A percentile compares a stretch with the other conserved stretches of the same genome.
These are phyloP conservation scores for Polygonum aviculare DNA, from an alignment of 148 eudicot species.

Conservation along the genomic window DNA sequence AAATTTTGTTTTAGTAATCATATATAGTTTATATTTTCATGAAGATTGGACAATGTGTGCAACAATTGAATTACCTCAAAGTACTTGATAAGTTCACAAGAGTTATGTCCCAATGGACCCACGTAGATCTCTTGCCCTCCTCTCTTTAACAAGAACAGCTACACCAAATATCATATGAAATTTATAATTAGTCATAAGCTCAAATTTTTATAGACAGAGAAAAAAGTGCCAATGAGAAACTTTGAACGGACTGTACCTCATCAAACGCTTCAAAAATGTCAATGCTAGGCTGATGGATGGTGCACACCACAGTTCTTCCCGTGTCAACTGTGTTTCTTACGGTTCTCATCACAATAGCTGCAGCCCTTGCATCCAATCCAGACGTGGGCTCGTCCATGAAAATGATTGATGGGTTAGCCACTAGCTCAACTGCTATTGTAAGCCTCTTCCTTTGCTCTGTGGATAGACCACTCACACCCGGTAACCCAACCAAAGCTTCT, in stretches of 20 bases:
- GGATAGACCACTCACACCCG: conserved; percentile 47
- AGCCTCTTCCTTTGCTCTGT: conserved; percentile 62
- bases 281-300: conserved; percentile 62
- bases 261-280: conserved; percentile 63
- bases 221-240: neutral
- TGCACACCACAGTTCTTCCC: conserved; percentile 56
- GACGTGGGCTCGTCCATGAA: conserved; percentile 77
- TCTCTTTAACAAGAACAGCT: conserved; percentile 15
- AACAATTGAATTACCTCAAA: conserved; percentile 8
- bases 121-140: conserved; percentile 14
- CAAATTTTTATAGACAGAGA: neutral
- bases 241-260: conserved; percentile 32
- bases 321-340: conserved; percentile 48
- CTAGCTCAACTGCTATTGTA: conserved; percentile 61
- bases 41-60: neutral
- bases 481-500: conserved; percentile 45
- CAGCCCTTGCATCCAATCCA: conserved; percentile 69
- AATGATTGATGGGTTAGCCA: conserved; percentile 64
- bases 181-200: neutral
- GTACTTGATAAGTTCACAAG: conserved; percentile 8
- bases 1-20: no score
- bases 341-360: conserved; percentile 66
- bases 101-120: conserved; percentile 7
- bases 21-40: neutral
- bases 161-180: neutral